A percentile compares a stretch with the other conserved stretches of the same genome.
These are phyloP conservation scores for Kwoniella sp. DNA, from an alignment of 768 basidiomycete genomes.

Conservation along the genomic window DNA sequence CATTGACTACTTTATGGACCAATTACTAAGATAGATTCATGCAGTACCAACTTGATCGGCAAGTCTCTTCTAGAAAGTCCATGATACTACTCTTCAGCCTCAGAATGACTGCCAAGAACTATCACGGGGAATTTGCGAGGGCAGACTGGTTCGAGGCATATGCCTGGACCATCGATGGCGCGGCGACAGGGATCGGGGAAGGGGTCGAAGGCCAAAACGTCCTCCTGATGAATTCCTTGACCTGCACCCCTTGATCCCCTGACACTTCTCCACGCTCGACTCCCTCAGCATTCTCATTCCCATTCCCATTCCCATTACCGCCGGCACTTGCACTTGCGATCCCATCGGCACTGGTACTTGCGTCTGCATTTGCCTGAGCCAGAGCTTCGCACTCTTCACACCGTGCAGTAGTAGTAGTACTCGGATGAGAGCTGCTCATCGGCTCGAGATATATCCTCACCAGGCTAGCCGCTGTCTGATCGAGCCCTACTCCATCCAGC, in stretches of 20 bases:
- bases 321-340: too few relatives aligned
- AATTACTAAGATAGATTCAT: too few relatives aligned
- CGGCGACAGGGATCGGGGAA: background rate
- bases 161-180: background rate
- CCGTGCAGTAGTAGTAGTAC: background rate
- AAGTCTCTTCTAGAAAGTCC: too few relatives aligned
- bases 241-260: background rate
- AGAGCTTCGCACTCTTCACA: background rate
- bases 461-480: background rate
- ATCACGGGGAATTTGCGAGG: too few relatives aligned
- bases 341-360: too few relatives aligned
- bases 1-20: too few relatives aligned
- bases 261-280: background rate
- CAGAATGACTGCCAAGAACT: too few relatives aligned
- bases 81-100: too few relatives aligned
- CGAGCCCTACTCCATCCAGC: conserved; percentile 10
- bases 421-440: background rate
- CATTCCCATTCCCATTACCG: too few relatives aligned
- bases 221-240: background rate
- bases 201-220: background rate
- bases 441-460: conserved; percentile 9
- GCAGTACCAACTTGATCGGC: too few relatives aligned
- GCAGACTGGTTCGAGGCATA: too few relatives aligned
- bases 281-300: background rate
- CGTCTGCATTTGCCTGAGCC: background rate